A percentile compares a stretch with the other conserved stretches of the same genome.
These are phyloP conservation scores for Pseudonectria buxi DNA, from an alignment of 2,329 filamentous ascomycete genomes.

Conservation along the genomic window DNA sequence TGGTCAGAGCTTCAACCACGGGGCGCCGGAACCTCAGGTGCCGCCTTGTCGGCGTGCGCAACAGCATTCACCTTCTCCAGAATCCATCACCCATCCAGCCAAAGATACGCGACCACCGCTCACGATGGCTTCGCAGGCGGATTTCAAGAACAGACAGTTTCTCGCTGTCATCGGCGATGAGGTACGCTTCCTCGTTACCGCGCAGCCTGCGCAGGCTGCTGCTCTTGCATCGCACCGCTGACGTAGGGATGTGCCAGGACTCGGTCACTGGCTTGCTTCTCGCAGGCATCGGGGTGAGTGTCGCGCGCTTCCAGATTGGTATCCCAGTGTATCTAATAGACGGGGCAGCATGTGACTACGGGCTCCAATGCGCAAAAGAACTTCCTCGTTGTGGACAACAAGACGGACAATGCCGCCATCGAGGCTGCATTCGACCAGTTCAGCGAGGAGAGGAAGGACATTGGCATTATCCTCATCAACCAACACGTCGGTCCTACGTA, in stretches of 20 bases:
- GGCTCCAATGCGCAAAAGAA: conserved; percentile 91
- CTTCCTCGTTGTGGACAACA: conserved; percentile 91
- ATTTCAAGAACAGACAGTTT: conserved; percentile 84
- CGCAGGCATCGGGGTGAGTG: conserved; percentile 80
- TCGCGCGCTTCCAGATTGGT: neutral
- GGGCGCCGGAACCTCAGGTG: conserved; percentile 16
- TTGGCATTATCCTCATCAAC: conserved; percentile 94
- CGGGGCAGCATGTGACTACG: conserved; percentile 73
- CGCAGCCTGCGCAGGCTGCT: neutral
- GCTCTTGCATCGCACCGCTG: conserved; percentile 14
- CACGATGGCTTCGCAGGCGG: conserved; percentile 46
- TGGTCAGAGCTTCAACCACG: conserved; percentile 23
- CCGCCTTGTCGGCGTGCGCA: neutral
- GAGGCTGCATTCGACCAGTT: conserved; percentile 87
- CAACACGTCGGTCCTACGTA: conserved; percentile 65
- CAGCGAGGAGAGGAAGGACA: conserved; percentile 86
- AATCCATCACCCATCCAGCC: neutral
- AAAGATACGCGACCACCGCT: conserved; percentile 2
- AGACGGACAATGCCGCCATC: conserved; percentile 83
- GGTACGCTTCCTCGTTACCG: conserved; percentile 39
- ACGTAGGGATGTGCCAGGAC: conserved; percentile 52
- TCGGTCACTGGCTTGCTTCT: conserved; percentile 93
- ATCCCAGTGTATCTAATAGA: conserved; percentile 1
- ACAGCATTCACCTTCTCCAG: too few species aligned
- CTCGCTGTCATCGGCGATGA: conserved; percentile 97